Evolutionary conservation across 2,329 filamentous ascomycete genomes (phyloP), one percentile per base, ranked within the genome.

Genomic region (Talaromyces sp.): DNA sequence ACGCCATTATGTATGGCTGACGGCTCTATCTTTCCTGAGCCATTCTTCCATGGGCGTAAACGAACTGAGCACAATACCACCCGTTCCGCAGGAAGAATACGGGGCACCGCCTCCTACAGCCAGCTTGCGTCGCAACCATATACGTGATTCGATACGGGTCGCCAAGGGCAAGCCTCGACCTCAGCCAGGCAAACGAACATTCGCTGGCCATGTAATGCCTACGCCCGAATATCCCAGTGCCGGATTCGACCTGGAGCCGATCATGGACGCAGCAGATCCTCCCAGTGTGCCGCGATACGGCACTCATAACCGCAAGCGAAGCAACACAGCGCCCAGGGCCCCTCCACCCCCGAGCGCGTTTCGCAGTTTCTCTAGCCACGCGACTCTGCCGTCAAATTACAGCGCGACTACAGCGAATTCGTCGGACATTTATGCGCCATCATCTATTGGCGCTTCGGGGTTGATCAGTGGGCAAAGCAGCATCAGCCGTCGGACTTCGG

Each of bases 1-100:
- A 66, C 87, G 95, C 17, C 95, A 99, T 74, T 96, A 96, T 70
- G 79, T 97, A 55, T 99, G 95, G 95, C 80, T 99, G 61, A 97
- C 91, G 21, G 91, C 95, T 0, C 81, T 99, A 21, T 96, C 93
- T 0, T 99, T 98, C 84, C 82, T 99, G 32, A 93, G 93, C 13
- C 92, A 97, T 72, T 96, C 93, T 0, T 86, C 89, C 17, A 89
- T 93, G 69, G 87, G 89, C 0, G 83, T 93, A 5, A 90, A 91
- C 1, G 90, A 95, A 57, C 85, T 92, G 17, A 79, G 88, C 3
- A 73, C 84, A 14, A 74, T 83, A 21, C 84, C 82, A n/a, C 82
- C 84, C 7, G 77, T 81, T 24, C 81, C 83, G 5, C 69, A 72
- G 65, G 70, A 74, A 62, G 70, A 75, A 61, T 72, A 77, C 61